A percentile compares a stretch with the other conserved stretches of the same genome.
These are phyloP conservation scores for Sporothrix schenckii DNA, from an alignment of 2,329 filamentous ascomycete genomes.

Conservation along the genomic window DNA sequence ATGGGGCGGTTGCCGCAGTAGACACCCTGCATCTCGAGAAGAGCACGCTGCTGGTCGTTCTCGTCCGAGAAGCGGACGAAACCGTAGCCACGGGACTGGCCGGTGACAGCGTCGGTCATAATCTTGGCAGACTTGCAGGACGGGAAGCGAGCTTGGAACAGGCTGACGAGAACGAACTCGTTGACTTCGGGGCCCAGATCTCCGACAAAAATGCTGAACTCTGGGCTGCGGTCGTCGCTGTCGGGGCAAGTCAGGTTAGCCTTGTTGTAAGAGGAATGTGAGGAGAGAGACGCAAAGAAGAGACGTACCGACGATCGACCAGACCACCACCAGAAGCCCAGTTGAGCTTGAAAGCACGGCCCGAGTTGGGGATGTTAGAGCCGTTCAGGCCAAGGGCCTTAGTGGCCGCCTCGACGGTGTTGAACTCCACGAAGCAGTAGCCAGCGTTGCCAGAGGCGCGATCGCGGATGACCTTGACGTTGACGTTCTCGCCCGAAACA, in stretches of 20 bases:
- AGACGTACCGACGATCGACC: constrained; percentile 80
- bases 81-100: constrained; percentile 95
- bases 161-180: constrained; percentile 93
- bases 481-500: constrained; percentile 89
- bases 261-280: not conserved
- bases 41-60: constrained; percentile 90
- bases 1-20: constrained; percentile 99
- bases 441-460: constrained; percentile 98
- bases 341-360: constrained; percentile 96
- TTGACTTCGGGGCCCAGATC: constrained; percentile 98
- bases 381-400: constrained; percentile 93
- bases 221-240: constrained; percentile 92
- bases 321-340: constrained; percentile 97
- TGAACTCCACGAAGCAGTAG: constrained; percentile 97
- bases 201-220: constrained; percentile 96
- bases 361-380: constrained; percentile 86
- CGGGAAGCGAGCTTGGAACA: constrained; percentile 94
- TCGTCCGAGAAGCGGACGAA: constrained; percentile 98
- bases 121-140: constrained; percentile 99
- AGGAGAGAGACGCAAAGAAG: not conserved
- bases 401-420: constrained; percentile 77
- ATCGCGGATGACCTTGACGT: constrained; percentile 99
- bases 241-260: constrained; percentile 31
- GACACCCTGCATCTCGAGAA: constrained; percentile 98
- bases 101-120: constrained; percentile 98